Evolutionary conservation across 1,139 yeast genomes (phyloP).

Genomic region (Arxiozyma telluris): DNA sequence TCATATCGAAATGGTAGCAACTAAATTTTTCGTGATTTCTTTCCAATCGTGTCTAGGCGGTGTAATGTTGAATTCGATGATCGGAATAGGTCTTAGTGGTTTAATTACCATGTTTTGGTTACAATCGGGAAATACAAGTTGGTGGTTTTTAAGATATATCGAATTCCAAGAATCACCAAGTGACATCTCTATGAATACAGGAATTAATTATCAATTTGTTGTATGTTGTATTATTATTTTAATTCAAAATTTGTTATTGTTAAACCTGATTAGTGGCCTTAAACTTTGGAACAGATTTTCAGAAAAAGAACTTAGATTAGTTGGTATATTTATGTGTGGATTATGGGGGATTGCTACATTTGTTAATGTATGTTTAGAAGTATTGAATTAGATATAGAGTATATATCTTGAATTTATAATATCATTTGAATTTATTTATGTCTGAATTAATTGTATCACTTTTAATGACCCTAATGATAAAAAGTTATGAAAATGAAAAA

Average conservation of each 20-base stretch:
- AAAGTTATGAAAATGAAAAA: too few species aligned
- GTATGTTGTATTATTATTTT: conserved; percentile 19
- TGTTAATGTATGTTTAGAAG: conserved; percentile 21
- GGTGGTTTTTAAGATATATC: conserved; percentile 23
- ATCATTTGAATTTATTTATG: too few species aligned
- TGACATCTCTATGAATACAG: not conserved
- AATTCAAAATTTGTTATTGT: conserved; percentile 16
- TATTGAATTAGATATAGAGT: conserved; percentile 1
- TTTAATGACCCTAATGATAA: not conserved
- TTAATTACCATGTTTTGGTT: conserved; percentile 26
- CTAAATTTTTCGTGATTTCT: conserved; percentile 29
- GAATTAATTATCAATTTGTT: conserved; percentile 19
- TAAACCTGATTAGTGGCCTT: conserved; percentile 15
- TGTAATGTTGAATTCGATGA: conserved; percentile 29
- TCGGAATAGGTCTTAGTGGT: conserved; percentile 31
- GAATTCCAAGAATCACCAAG: conserved; percentile 11
- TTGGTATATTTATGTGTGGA: conserved; percentile 26
- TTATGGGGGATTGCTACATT: conserved; percentile 27
- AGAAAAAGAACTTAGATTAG: conserved; percentile 12
- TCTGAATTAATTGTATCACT: too few species aligned
- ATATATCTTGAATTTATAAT: not conserved
- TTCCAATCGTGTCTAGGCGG: conserved; percentile 31
- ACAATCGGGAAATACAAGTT: conserved; percentile 11
- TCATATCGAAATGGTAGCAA: conserved; percentile 16
- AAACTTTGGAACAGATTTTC: conserved; percentile 9